A percentile compares a stretch with the other conserved stretches of the same genome.
Evolutionary conservation across 805 yeast genomes (phyloP).

Genomic region (Starmerella riodocensis): DNA sequence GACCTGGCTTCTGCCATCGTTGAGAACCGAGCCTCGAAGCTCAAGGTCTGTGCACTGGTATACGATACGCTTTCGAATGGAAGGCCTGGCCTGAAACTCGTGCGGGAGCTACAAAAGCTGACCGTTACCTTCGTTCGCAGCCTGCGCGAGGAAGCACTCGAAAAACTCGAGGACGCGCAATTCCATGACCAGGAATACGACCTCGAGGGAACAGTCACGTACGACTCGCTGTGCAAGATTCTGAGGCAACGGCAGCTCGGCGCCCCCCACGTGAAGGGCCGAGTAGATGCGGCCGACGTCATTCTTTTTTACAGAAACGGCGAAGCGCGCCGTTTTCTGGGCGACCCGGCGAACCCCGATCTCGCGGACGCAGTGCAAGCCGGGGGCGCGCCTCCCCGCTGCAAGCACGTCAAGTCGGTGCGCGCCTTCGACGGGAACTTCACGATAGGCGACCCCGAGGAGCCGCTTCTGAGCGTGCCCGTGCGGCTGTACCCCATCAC

Average conservation of each 20-base stretch:
- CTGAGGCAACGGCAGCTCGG: too few relatives aligned
- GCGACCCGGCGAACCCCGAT: too few relatives aligned
- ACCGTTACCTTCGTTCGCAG: not conserved
- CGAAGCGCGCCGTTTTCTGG: too few relatives aligned
- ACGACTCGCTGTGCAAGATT: too few relatives aligned
- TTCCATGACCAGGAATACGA: too few relatives aligned
- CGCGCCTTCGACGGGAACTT: constrained; percentile 11
- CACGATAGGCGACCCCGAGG: constrained; percentile 14
- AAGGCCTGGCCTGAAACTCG: too few relatives aligned
- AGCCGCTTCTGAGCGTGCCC: constrained; percentile 8
- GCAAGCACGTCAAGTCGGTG: constrained; percentile 5
- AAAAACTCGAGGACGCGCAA: not conserved
- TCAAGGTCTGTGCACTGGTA: not conserved
- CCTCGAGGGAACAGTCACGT: too few relatives aligned
- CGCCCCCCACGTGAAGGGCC: not conserved
- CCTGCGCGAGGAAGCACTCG: not conserved
- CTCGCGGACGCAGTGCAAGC: too few relatives aligned
- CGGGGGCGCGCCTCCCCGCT: not conserved
- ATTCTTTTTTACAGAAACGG: not conserved
- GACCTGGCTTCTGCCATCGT: constrained; percentile 9
- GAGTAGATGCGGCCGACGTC: not conserved
- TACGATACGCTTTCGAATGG: not conserved
- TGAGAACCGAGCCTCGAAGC: not conserved
- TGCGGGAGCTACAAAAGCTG: not conserved
- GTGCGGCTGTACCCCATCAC: constrained; percentile 12